These are phyloP conservation scores for Penicillium nordicum DNA, from an alignment of 2,329 filamentous ascomycete species.

Conservation along the genomic window DNA sequence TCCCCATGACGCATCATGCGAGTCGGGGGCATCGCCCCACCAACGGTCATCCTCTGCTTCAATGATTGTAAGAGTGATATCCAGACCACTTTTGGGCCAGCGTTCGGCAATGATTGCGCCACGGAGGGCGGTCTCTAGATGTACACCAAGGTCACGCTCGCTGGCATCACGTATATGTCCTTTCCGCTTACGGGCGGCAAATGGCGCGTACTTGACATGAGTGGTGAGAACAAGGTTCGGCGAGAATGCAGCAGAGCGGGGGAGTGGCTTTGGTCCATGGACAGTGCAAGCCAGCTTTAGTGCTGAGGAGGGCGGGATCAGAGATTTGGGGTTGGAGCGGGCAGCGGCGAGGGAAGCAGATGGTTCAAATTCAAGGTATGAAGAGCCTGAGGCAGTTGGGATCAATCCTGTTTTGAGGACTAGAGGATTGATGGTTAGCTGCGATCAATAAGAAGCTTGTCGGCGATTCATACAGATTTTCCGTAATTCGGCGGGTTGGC, in stretches of 20 bases:
- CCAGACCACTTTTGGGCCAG: constrained; percentile 98
- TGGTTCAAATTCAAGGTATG: constrained; percentile 59
- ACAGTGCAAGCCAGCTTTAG: constrained; percentile 92
- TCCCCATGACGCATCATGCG: constrained; percentile 67
- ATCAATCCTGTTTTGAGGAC: constrained; percentile 89
- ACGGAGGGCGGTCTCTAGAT: constrained; percentile 84
- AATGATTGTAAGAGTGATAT: constrained; percentile 86
- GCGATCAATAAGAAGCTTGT: neutral
- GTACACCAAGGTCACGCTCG: constrained; percentile 85
- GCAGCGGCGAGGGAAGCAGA: constrained; percentile 45
- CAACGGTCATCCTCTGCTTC: constrained; percentile 84
- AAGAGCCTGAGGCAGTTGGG: constrained; percentile 88
- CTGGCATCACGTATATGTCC: constrained; percentile 82
- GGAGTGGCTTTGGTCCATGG: constrained; percentile 86
- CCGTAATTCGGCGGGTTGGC: constrained; percentile 68
- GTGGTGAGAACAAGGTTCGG: constrained; percentile 88
- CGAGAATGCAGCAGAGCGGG: constrained; percentile 84
- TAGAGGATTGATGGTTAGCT: constrained; percentile 39
- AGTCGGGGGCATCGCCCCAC: constrained; percentile 55
- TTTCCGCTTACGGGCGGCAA: constrained; percentile 76
- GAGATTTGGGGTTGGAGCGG: constrained; percentile 42
- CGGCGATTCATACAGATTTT: constrained; percentile 70
- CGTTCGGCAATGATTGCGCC: constrained; percentile 88
- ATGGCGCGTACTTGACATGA: constrained; percentile 94
- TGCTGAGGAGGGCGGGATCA: constrained; percentile 58